These are phyloP conservation scores for Fusarium falciforme DNA, from an alignment of 2,329 filamentous ascomycete species.

Conservation along the genomic window DNA sequence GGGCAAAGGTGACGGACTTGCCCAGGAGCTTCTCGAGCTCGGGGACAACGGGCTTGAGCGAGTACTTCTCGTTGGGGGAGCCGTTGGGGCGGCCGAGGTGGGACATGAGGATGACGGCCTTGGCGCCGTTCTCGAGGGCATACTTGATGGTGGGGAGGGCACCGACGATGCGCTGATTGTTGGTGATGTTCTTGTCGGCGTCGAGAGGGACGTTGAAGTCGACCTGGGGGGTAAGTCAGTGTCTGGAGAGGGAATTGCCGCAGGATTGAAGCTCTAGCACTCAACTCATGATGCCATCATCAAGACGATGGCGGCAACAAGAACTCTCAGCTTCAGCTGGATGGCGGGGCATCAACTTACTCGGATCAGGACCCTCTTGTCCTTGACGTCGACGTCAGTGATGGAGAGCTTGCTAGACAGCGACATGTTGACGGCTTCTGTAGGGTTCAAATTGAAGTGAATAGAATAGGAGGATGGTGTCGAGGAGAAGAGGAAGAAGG, in stretches of 20 bases:
- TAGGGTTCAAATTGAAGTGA: constrained; percentile 16
- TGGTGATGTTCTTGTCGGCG: constrained; percentile 91
- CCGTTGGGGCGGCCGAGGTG: constrained; percentile 97
- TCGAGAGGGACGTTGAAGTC: constrained; percentile 99
- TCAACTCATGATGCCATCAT: background rate
- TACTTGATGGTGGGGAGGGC: constrained; percentile 96
- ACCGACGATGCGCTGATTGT: constrained; percentile 97
- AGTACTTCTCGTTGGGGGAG: constrained; percentile 91
- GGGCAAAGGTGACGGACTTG: constrained; percentile 86
- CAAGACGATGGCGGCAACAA: constrained; percentile 8
- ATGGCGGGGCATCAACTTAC: constrained; percentile 68
- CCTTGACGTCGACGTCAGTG: constrained; percentile 95
- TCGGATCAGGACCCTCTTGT: constrained; percentile 96
- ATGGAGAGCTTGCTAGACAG: constrained; percentile 98
- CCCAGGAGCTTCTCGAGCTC: constrained; percentile 92
- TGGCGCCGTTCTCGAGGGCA: constrained; percentile 88
- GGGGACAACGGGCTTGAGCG: constrained; percentile 88
- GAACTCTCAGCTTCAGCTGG: constrained; percentile 14
- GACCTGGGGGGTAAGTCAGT: constrained; percentile 69
- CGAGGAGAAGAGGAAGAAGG: constrained; percentile 34
- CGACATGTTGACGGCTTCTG: constrained; percentile 76
- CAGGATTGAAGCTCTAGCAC: constrained; percentile 4
- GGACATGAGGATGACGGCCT: constrained; percentile 96
- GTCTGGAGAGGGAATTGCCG: constrained; percentile 3
- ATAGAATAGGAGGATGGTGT: constrained; percentile 35